These are phyloP conservation scores for Saturnispora galanensis DNA, from an alignment of 805 yeast species.

Conservation along the genomic window DNA sequence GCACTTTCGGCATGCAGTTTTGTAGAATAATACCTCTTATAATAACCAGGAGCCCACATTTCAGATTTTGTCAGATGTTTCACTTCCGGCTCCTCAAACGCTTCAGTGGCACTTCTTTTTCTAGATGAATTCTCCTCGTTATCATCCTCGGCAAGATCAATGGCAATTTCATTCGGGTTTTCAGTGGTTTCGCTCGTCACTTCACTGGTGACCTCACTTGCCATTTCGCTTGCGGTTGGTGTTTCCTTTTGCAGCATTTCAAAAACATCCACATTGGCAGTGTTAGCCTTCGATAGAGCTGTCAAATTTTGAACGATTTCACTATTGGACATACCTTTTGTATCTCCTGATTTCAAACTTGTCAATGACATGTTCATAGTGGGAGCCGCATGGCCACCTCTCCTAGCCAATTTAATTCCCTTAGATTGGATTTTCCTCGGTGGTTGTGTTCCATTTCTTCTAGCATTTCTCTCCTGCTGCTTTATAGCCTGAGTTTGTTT, in stretches of 20 bases:
- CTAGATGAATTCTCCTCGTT: slow-evolving; percentile 3
- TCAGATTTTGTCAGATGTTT: slow-evolving; percentile 23
- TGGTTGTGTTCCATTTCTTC: slow-evolving; percentile 40
- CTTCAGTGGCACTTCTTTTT: slow-evolving; percentile 17
- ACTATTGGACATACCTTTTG: slow-evolving; percentile 55
- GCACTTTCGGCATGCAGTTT: slow-evolving; percentile 56
- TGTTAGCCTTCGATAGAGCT: slow-evolving; percentile 57
- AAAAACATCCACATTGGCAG: slow-evolving; percentile 63
- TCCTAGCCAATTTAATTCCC: slow-evolving; percentile 58
- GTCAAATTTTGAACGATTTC: slow-evolving; percentile 60
- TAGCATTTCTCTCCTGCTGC: slow-evolving; percentile 52
- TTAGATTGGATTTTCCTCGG: slow-evolving; percentile 44
- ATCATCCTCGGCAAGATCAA: slow-evolving; percentile 19
- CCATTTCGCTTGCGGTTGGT: slow-evolving; percentile 22
- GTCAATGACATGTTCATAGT: slow-evolving; percentile 66
- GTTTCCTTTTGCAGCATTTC: slow-evolving; percentile 21
- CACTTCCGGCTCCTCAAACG: slow-evolving; percentile 11
- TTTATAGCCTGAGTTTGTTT: slow-evolving; percentile 63
- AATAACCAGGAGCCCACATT: slow-evolving; percentile 82
- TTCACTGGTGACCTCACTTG: slow-evolving; percentile 16
- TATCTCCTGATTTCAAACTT: slow-evolving; percentile 57
- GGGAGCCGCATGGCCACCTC: slow-evolving; percentile 43
- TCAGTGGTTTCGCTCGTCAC: slow-evolving; percentile 17
- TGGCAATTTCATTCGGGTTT: slow-evolving; percentile 15
- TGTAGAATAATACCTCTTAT: slow-evolving; percentile 63